Evolutionary conservation across 148 eudicot genomes (phyloP).

Genomic region (Arctostaphylos glauca): DNA sequence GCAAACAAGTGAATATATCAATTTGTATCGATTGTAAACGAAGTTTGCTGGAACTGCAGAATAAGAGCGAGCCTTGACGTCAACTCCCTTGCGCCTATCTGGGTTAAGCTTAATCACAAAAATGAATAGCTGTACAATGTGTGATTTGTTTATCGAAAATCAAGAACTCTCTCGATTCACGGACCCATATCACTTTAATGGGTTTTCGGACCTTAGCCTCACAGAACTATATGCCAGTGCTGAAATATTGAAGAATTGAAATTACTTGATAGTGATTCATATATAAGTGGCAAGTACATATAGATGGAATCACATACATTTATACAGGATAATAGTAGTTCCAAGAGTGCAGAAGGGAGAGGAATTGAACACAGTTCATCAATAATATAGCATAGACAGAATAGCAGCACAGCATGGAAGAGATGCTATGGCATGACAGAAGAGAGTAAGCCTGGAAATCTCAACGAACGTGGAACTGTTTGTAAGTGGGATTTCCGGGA

Average conservation of each 20-base stretch:
- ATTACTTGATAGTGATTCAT: background rate
- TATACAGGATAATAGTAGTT: background rate
- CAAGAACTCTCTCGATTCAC: background rate
- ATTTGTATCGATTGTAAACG: background rate
- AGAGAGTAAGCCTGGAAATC: conserved; percentile 9
- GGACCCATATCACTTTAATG: background rate
- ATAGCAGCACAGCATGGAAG: background rate
- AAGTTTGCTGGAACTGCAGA: background rate
- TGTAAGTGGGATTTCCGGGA: background rate
- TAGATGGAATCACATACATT: background rate
- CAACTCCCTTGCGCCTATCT: background rate
- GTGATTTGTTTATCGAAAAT: background rate
- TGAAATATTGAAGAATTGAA: background rate
- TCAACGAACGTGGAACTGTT: conserved; percentile 4
- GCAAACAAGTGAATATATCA: background rate
- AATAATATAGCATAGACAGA: background rate
- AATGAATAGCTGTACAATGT: background rate
- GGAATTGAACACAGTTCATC: background rate
- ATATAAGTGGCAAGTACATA: background rate
- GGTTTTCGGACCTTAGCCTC: background rate
- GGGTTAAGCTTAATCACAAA: background rate
- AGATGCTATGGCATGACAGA: conserved; percentile 13
- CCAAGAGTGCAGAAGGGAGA: background rate
- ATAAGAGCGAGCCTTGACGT: background rate
- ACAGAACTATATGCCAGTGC: background rate